Percentiles rank a stretch among this genome's conserved stretches.
phyloP scores from a whole-genome alignment of 805 yeast species.

The Candida andamanensis region DNA sequence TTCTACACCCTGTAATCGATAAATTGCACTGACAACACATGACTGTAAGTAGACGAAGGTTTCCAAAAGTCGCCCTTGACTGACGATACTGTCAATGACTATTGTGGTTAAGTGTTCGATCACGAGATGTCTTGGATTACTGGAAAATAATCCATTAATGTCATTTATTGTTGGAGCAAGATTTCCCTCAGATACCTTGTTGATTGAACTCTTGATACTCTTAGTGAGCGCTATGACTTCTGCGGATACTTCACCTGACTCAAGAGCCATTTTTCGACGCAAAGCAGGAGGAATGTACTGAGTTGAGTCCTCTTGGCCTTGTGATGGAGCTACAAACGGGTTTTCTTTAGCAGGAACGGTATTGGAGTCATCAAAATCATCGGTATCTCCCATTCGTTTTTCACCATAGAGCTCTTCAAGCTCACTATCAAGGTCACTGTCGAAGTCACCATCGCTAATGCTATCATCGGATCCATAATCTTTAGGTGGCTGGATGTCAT shows the following conservation, averaged over 20 bases:
- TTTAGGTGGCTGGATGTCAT: slow-evolving; percentile 15
- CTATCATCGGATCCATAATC: slow-evolving; percentile 16
- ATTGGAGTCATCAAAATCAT: slow-evolving; percentile 12
- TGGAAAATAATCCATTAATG: slow-evolving; percentile 55
- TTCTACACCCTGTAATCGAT: slow-evolving; percentile 76
- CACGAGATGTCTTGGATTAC: slow-evolving; percentile 74
- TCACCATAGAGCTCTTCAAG: slow-evolving; percentile 12
- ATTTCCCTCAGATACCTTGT: slow-evolving; percentile 86
- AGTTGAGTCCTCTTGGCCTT: slow-evolving; percentile 18
- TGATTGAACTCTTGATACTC: slow-evolving; percentile 75
- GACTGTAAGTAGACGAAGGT: slow-evolving; percentile 77
- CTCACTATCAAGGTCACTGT: slow-evolving; percentile 12
- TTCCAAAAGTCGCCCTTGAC: slow-evolving; percentile 66
- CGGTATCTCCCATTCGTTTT: slow-evolving; percentile 9
- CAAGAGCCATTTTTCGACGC: slow-evolving; percentile 49
- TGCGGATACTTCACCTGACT: slow-evolving; percentile 24
- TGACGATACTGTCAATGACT: slow-evolving; percentile 57
- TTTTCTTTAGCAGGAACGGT: slow-evolving; percentile 45
- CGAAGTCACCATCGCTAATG: slow-evolving; percentile 17
- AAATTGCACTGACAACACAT: slow-evolving; percentile 67
- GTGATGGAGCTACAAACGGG: slow-evolving; percentile 57
- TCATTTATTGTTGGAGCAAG: slow-evolving; percentile 65
- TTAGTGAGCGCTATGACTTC: slow-evolving; percentile 49
- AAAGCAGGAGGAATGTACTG: slow-evolving; percentile 85
- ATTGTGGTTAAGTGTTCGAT: slow-evolving; percentile 62